These are phyloP conservation scores for Nepenthes gracilis DNA, from an alignment of 148 eudicot genomes.

Conservation along the genomic window DNA sequence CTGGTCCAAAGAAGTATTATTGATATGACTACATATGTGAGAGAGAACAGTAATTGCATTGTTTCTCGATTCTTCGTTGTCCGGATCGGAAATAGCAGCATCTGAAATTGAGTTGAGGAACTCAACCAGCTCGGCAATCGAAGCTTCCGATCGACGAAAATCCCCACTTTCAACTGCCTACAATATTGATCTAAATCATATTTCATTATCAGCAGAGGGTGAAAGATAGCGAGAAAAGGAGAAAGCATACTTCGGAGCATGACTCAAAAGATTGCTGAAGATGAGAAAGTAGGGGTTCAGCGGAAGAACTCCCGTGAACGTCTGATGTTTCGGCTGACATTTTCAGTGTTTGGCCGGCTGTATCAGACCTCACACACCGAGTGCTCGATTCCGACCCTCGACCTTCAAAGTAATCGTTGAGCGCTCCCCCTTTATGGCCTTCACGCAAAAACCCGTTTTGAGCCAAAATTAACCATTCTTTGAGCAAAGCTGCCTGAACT, in stretches of 20 bases:
- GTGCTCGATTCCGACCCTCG: no score
- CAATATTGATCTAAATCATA: not conserved
- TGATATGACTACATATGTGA: conserved; percentile 27
- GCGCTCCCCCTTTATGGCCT: no score
- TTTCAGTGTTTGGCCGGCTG: no score
- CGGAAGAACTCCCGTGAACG: not conserved
- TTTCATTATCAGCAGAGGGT: not conserved
- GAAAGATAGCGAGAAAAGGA: not conserved
- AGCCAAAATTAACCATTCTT: no score
- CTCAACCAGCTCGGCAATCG: conserved; percentile 27
- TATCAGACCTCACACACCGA: no score
- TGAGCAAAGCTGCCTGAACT: no score
- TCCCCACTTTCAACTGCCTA: conserved; percentile 36
- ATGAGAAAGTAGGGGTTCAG: conserved; percentile 8
- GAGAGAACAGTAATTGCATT: conserved; percentile 28
- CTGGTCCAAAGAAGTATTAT: conserved; percentile 46
- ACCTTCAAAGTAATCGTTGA: no score
- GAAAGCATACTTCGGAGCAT: conserved; percentile 25
- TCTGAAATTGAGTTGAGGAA: conserved; percentile 36
- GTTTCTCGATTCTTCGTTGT: conserved; percentile 15
- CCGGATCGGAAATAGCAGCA: conserved; percentile 16
- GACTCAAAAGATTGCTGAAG: conserved; percentile 26
- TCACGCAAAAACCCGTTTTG: no score
- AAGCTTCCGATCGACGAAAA: conserved; percentile 23
- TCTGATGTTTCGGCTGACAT: no score